Conservation (phyloP, 2,329 filamentous ascomycete species). For the Tetracladium maxilliforme region DNA sequence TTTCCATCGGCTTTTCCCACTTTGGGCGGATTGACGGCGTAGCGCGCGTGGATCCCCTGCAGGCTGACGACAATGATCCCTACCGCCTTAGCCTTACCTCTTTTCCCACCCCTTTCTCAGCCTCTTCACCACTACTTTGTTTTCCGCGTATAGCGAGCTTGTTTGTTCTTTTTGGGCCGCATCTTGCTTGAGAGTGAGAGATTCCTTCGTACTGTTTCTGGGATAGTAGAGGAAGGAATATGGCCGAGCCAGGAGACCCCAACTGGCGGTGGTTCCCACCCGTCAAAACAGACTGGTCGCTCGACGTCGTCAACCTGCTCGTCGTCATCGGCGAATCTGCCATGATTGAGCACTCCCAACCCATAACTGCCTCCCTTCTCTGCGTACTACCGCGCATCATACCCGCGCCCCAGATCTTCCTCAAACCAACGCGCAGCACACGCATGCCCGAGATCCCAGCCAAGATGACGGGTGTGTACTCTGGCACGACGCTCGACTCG, state of each 20-base stretch:
- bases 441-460: conserved; percentile 39
- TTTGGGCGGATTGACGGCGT: too few relatives aligned
- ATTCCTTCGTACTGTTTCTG: too few relatives aligned
- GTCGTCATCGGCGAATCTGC: conserved; percentile 47
- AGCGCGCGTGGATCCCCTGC: too few relatives aligned
- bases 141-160: too few relatives aligned
- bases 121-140: too few relatives aligned
- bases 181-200: too few relatives aligned
- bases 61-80: too few relatives aligned
- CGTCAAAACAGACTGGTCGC: conserved; percentile 29
- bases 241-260: not conserved
- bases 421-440: conserved; percentile 36
- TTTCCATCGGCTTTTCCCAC: too few relatives aligned
- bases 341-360: conserved; percentile 41
- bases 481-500: conserved; percentile 35
- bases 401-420: conserved; percentile 46
- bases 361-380: conserved; percentile 40
- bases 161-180: too few relatives aligned
- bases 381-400: conserved; percentile 44
- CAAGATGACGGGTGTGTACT: conserved; percentile 41
- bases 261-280: conserved; percentile 28
- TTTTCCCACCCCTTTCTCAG: too few relatives aligned
- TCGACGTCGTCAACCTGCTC: conserved; percentile 47
- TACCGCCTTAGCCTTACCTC: too few relatives aligned
- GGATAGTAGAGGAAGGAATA: not conserved